Evolutionary conservation across 2,329 filamentous ascomycete genomes (phyloP).

Genomic region (Cordyceps cateniannulata): DNA sequence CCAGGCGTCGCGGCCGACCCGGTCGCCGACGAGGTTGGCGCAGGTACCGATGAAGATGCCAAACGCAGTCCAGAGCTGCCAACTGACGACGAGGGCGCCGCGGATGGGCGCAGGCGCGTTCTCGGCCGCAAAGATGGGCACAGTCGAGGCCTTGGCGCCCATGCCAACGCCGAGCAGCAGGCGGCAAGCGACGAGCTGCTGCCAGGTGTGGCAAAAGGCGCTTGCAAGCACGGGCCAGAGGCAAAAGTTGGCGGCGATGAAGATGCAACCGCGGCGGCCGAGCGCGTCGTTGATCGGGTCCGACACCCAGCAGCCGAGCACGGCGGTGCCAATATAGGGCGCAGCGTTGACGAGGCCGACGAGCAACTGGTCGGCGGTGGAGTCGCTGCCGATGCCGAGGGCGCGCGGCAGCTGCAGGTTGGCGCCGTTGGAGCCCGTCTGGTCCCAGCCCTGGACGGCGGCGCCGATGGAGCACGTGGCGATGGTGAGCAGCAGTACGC

Average conservation of each 20-base stretch:
- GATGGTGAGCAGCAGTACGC: conserved; percentile 59
- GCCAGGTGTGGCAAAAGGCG: conserved; percentile 66
- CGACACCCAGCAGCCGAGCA: conserved; percentile 58
- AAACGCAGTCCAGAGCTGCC: conserved; percentile 64
- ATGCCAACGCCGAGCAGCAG: conserved; percentile 72
- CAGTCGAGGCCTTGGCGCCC: conserved; percentile 65
- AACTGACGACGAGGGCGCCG: conserved; percentile 75
- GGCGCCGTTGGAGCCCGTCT: conserved; percentile 58
- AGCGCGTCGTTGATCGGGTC: conserved; percentile 50
- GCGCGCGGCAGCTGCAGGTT: conserved; percentile 53
- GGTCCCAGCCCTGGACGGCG: conserved; percentile 65
- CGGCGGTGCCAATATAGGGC: conserved; percentile 42
- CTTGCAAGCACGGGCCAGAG: conserved; percentile 64
- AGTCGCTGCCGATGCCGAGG: conserved; percentile 36
- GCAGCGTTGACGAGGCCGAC: conserved; percentile 63
- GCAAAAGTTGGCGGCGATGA: conserved; percentile 67
- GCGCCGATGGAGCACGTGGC: conserved; percentile 62
- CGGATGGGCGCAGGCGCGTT: conserved; percentile 63
- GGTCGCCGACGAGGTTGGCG: conserved; percentile 46
- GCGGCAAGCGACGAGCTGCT: conserved; percentile 62
- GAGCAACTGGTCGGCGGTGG: conserved; percentile 38
- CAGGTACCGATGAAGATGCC: conserved; percentile 57
- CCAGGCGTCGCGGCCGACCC: conserved; percentile 41
- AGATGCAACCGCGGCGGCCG: conserved; percentile 52
- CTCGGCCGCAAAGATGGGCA: conserved; percentile 72